Conservation (phyloP, 148 eudicot species). For the Mesembryanthemum crystallinum region DNA sequence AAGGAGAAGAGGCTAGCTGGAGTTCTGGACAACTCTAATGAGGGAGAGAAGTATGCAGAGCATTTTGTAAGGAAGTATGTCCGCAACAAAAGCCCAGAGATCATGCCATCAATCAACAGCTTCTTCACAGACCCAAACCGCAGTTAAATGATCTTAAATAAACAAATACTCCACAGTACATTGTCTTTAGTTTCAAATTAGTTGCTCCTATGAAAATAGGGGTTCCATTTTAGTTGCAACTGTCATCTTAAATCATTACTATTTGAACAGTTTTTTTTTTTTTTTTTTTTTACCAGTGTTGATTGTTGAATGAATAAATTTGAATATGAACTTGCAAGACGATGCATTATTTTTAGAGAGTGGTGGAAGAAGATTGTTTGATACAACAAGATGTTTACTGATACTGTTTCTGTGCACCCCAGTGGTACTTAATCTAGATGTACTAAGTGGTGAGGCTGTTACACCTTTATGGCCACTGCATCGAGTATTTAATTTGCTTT, state of each 20-base stretch:
- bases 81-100: conserved; percentile 43
- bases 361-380: no score
- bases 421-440: no score
- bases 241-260: not conserved
- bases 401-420: no score
- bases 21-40: conserved; percentile 53
- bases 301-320: not conserved
- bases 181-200: not conserved
- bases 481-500: no score
- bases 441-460: no score
- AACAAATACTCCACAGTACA: not conserved
- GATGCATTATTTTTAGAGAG: no score
- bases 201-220: not conserved
- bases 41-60: conserved; percentile 55
- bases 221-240: not conserved
- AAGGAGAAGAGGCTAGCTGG: conserved; percentile 66
- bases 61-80: conserved; percentile 52
- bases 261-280: not conserved
- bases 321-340: not conserved
- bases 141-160: not conserved
- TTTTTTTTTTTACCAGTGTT: not conserved
- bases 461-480: no score
- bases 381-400: no score
- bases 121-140: conserved; percentile 34
- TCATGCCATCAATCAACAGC: conserved; percentile 52